Base-by-base conservation (phyloP, 139 green algal species). In the Coelastrella sp. region DNA sequence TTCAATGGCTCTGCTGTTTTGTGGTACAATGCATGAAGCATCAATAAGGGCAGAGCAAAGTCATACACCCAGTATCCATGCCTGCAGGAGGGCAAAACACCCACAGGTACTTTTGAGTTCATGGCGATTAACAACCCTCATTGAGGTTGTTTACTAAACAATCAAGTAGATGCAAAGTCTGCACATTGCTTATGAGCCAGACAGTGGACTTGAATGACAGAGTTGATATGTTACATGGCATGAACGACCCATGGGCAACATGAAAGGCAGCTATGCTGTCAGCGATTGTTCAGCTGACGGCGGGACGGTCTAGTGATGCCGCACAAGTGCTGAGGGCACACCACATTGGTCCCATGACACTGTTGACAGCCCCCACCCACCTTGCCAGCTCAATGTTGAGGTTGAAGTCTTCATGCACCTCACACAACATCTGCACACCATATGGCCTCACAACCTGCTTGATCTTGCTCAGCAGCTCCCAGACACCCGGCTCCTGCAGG, bases 361-460 rank as follows among this genome's bases (percentile, higher is more conserved):
- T 63, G 53, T 27, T 57, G 53, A 64, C 17, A 64, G 2, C 21
- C 53, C 27, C 2, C 4, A 9, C 66, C 27, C 67, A n/a, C 62
- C 83, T 53, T 48, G 89, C 87, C n/a, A 92, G 82, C 32, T 74
- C 75, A 27, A 91, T 85, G 81, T 92, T 91, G 63, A 87, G 85
- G 60, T 85, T 67, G 50, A 89, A 91, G 68, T 91, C 84, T 69
- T 92, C 89, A 37, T 92, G 89, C 45, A 92, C 89, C 64, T 92
- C 89, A 79, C 89, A 92, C 78, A 92, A 66, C 40, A 92, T 63
- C 83, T 93, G 86, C 75, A 85, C 88, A 43, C 79, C 45, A 30
- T 86, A 80, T 21, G 86, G 79, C 27, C 83, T 76, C 0, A 89
- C 72, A n/a, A 87, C 62, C n/a, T 74, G 41, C 34, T 88, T 81